Evolutionary conservation across 257 asterid species (phyloP), one percentile per base, ranked within the genome.

Genomic region (Striga asiatica): DNA sequence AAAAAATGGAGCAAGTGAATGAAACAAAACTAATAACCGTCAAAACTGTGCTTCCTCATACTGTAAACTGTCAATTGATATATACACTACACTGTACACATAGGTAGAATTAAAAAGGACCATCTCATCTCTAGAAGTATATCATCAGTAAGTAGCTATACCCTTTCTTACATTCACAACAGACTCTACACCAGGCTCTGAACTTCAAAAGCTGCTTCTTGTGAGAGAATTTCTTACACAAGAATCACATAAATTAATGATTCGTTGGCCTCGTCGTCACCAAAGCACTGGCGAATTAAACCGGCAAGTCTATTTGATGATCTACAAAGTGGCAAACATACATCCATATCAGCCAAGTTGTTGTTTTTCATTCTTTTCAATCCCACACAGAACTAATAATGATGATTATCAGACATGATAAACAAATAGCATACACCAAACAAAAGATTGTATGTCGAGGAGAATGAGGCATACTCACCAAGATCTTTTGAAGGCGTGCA

Each of bases 401-500:
- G 5, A 47, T 16, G n/a, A n/a, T n/a, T n/a, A n/a, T n/a, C n/a
- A n/a, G n/a, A 47, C 53, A 17, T 16, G 34, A 37, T 38, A 14
- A 37, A n/a, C 25, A 53, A 6, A 43, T 42, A 42, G 17, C 8
- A 21, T 46, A 19, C 54, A 24, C 37, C 3, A 18, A 50, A 29
- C 14, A 57, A 61, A 65, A 57, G 35, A 18, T 29, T 37, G 46
- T 29, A 62, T 19, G 20, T 6, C 8, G 34, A 38, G 50, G 21
- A 47, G 62, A 58, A 54, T 62, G 50, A 2, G 31, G 54, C 8
- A 14, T 54, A 56, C 67, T 65, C 29, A 69, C 69, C 61, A 37
- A 27, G 20, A 18, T 51, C 28, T 8, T 32, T 49, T 43, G 16
- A 50, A 29, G 67, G 45, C 20, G 34, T 8, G 46, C 54, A 20